Base-by-base conservation (phyloP, 441 rosid species). In the Macaranga tanarius region DNA sequence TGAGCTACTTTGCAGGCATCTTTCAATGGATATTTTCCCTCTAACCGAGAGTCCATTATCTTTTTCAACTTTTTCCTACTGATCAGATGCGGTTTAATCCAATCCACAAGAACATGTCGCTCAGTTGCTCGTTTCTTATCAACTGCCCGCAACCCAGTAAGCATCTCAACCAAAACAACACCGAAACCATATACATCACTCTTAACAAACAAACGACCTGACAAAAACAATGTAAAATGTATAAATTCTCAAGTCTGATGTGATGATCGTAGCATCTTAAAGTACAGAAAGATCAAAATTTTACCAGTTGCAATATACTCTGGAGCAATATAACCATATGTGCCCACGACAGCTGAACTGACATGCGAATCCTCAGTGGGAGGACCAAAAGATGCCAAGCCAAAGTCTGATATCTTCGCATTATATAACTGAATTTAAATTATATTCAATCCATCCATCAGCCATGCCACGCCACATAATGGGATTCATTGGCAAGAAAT, bases 171-270 rank as follows among this genome's bases (percentile, higher is more conserved):
- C 54, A 64, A 45, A 64, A 64, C 54, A 13, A 45, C 20, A n/a
- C 68, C 68, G 15, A 64, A 64, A 64, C 68, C 0, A 7, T 64
- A 64, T 44, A 64, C 68, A 64, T 64, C 68, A 64, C 68, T 64
- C 54, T 64, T 64, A 13, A 64, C 68, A 45, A 5, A 64, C 54
- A 64, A 45, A 44, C 7, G 34, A 64, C 68, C 68, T 64, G 68
- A 64, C n/a, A 64, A 40, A 62, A 40, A 10, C 66, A 16, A 17
- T 61, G 22, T 59, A n/a, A 26, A 34, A 34, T 34, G 38, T 34
- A 7, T 58, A 17, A 38, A 7, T 40, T 40, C 63, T 62, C 7
- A 40, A 62, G 66, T 40, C 20, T 15, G 66, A n/a, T 40, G 20
- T 10, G 3, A n/a, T 40, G 12, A 38, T 40, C 3, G 1, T 7